Evolutionary conservation across 352 stramenopile species (phyloP), one percentile per base, ranked within the genome.

Genomic region (Globisporangium megalacanthum): DNA sequence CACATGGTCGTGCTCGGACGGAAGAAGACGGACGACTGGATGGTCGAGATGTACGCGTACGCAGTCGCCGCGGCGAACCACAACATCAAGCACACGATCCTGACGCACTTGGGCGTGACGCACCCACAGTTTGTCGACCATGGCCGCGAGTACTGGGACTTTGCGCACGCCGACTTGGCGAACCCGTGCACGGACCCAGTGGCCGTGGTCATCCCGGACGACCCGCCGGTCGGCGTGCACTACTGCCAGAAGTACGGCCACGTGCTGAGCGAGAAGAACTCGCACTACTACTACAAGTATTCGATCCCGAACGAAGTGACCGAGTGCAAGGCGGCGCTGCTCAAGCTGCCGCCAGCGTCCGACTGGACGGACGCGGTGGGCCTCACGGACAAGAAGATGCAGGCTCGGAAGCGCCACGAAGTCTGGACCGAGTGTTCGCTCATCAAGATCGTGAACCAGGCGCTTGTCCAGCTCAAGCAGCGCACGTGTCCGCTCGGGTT

Each of bases 271-370:
- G 56, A 76, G 13, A 65, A 69, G 48, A 63, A 77, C 19, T 73
- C 72, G 7, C 70, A 75, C 50, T 67, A 79, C 44, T 82, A 75
- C 61, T 84, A 81, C 72, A 82, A 84, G 52, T 84, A 82, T 52
- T 61, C 73, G 31, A 39, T 84, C n/a, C 72, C 75, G 17, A 63
- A 78, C 50, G 69, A 72, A 41, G 49, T 84, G 22, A 60, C 69
- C 6, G 59, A 69, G n/a, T 84, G 75, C 62, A 66, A 75, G 25
- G 68, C 70, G 15, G 58, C 70, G 52, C 58, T 82, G 55, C 58
- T 84, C 7, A 65, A 68, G 42, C 60, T 80, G 22, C 72, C 72
- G 45, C 70, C 72, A 17, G 56, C 70, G 17, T 77, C 58, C 0
- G 72, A 82, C 39, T 84, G 67, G 72, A 55, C 52, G 29, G 42